phyloP scores from a whole-genome alignment of 768 basidiomycete species.

The Pisolithus albus region DNA sequence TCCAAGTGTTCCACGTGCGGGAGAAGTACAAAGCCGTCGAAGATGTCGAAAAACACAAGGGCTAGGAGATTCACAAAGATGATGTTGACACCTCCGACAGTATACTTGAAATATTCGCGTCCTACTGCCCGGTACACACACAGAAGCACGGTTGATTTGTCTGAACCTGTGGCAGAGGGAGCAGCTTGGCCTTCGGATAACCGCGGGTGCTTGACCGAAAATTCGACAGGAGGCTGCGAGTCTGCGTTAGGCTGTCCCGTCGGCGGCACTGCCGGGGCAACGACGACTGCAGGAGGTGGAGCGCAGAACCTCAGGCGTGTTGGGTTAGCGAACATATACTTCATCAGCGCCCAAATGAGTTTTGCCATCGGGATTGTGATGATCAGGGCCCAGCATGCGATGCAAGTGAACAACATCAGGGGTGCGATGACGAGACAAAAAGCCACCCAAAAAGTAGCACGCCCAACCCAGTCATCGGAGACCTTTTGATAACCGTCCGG shows the following conservation, averaged over 20 bases:
- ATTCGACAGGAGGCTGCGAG: slow-evolving; percentile 32
- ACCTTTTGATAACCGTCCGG: slow-evolving; percentile 17
- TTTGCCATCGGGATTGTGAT: slow-evolving; percentile 98
- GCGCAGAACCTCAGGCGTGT: slow-evolving; percentile 88
- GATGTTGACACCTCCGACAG: slow-evolving; percentile 97
- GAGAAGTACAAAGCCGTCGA: slow-evolving; percentile 81
- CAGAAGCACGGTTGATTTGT: slow-evolving; percentile 80
- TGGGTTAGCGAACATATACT: slow-evolving; percentile 72
- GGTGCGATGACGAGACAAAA: slow-evolving; percentile 80
- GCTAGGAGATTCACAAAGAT: slow-evolving; percentile 93
- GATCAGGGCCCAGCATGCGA: slow-evolving; percentile 92
- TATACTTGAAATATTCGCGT: slow-evolving; percentile 96
- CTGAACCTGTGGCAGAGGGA: slow-evolving; percentile 63
- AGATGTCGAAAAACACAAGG: slow-evolving; percentile 91
- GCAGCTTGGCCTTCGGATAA: slow-evolving; percentile 85
- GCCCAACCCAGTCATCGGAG: slow-evolving; percentile 52
- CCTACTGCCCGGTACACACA: slow-evolving; percentile 93
- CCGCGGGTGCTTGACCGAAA: slow-evolving; percentile 65
- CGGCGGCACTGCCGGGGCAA: slow-evolving; percentile 25
- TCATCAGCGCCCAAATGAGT: slow-evolving; percentile 90
- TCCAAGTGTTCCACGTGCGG: slow-evolving; percentile 60
- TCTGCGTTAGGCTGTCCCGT: slow-evolving; percentile 6
- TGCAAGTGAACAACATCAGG: slow-evolving; percentile 77
- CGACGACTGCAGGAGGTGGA: slow-evolving; percentile 65
- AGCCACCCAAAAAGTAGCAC: slow-evolving; percentile 73